Conservation (phyloP, 106 monocot genomes). For the Narthecium ossifragum region DNA sequence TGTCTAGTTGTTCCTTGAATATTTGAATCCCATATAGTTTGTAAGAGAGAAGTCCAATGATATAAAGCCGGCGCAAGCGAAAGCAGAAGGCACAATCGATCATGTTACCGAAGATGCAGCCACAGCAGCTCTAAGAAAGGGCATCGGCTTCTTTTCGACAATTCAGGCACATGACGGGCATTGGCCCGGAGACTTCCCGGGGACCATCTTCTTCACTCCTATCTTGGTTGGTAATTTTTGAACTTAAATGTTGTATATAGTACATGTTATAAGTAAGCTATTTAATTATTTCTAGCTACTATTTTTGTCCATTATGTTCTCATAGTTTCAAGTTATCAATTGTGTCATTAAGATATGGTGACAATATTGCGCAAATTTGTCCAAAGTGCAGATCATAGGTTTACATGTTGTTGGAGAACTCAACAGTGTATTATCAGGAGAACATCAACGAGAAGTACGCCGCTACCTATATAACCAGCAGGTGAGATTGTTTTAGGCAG, state of each 20-base stretch:
- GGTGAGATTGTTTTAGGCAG: too few relatives aligned
- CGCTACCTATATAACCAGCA: slow-evolving; percentile 82
- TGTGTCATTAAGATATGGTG: too few relatives aligned
- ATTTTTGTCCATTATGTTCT: too few relatives aligned
- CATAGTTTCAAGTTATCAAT: too few relatives aligned
- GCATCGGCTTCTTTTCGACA: slow-evolving; percentile 47
- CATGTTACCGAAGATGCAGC: slow-evolving; percentile 66
- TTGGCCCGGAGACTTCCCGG: slow-evolving; percentile 91
- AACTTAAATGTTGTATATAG: too few relatives aligned
- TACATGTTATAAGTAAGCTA: too few relatives aligned
- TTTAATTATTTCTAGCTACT: too few relatives aligned
- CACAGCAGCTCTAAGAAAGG: slow-evolving; percentile 41
- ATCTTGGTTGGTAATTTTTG: too few relatives aligned
- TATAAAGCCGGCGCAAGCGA: slow-evolving; percentile 26
- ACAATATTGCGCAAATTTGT: too few relatives aligned
- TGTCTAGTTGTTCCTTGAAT: too few relatives aligned
- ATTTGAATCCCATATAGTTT: too few relatives aligned
- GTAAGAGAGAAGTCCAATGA: slow-evolving; percentile 60
- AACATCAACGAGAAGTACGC: slow-evolving; percentile 58
- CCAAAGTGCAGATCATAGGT: slow-evolving; percentile 15
- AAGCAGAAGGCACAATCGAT: slow-evolving; percentile 52
- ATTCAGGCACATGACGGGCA: slow-evolving; percentile 87
- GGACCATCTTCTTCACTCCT: slow-evolving; percentile 84
- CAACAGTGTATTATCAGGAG: slow-evolving; percentile 46
- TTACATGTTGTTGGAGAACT: slow-evolving; percentile 35